phyloP scores from a whole-genome alignment of 306 rosid genomes.

The Dryas drummondii region DNA sequence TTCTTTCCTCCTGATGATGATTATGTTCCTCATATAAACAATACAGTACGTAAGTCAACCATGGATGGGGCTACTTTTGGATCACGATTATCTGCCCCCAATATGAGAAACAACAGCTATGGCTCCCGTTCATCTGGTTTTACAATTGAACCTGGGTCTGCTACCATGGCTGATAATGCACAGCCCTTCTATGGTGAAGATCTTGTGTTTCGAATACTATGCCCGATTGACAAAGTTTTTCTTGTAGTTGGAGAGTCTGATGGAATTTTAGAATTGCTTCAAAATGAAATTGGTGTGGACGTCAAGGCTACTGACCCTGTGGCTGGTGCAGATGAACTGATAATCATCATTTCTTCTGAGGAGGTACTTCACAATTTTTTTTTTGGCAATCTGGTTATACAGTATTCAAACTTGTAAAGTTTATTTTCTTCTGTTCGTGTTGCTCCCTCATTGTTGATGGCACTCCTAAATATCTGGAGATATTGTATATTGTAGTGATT shows the following conservation, averaged over 20 bases:
- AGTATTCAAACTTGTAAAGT: background rate
- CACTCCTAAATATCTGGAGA: background rate
- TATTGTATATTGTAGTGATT: background rate
- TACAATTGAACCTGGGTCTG: conserved; percentile 57
- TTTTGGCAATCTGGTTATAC: conserved; percentile 6
- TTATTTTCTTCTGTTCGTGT: conserved; percentile 8
- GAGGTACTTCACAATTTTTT: conserved; percentile 61
- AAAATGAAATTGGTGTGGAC: conserved; percentile 83
- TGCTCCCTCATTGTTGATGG: background rate
- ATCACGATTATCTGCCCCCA: conserved; percentile 49
- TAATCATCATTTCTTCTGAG: conserved; percentile 78
- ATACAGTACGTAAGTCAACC: conserved; percentile 62
- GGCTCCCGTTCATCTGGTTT: conserved; percentile 50
- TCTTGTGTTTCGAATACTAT: conserved; percentile 83
- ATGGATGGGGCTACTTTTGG: conserved; percentile 65
- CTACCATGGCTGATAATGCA: conserved; percentile 49
- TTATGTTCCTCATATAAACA: conserved; percentile 55
- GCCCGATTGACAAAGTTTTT: conserved; percentile 77
- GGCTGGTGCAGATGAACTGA: conserved; percentile 77
- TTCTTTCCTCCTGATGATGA: conserved; percentile 83
- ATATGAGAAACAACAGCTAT: conserved; percentile 61
- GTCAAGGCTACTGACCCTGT: conserved; percentile 67
- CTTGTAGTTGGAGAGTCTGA: conserved; percentile 77
- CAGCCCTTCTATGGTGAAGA: conserved; percentile 69
- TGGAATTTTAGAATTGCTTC: conserved; percentile 82